Base-by-base conservation (phyloP, 2,329 filamentous ascomycete species). In the Trichoderma arundinaceum region DNA sequence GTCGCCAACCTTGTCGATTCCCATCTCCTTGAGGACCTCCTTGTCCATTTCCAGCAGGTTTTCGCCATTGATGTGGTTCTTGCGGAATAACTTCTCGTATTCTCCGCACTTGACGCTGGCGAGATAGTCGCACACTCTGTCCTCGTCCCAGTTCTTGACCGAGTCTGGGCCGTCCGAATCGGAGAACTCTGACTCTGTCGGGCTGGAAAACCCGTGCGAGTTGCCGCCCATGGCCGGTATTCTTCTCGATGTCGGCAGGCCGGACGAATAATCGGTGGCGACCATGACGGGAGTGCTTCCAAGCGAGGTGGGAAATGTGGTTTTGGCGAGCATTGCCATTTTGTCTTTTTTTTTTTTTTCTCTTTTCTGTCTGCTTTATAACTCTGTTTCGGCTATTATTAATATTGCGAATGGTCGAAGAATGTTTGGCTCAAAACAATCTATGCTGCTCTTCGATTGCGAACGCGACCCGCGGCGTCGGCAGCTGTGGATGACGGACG, bases 31-130 rank as follows among this genome's bases (percentile, higher is more conserved):
- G 69, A 99, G 84, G 46, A 96, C 92, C 64, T 93, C 90, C 82
- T 97, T 96, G 78, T 99, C 95, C 84, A 97, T 94, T 79, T 99
- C 95, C 71, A 99, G 85, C 51, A 99, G 83, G 75, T 96, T 97
- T 80, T 97, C 93, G 73, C 95, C 95, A 75, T 95, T 99, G 82
- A 99, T 97, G 78, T 98, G 92, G 77, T 99, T 97, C 75, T 89
- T 89, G 79, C 91, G 80, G 79, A 97, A 97, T 32, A 97, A 79
- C 74, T 91, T 89, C 76, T 97, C 93, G 79, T 99, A 98, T 75
- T 98, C 93, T 71, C 90, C 89, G 75, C 94, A 98, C 75, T 96
- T 94, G 75, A 99, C 94, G 72, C 88, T 93, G 73, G 89, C 86
- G 69, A 99, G 84, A 85, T 96, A 99, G 59, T 97, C 92, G 74